These are phyloP conservation scores for Trametes pubescens DNA, from an alignment of 1,284 basidiomycete genomes.

Conservation along the genomic window DNA sequence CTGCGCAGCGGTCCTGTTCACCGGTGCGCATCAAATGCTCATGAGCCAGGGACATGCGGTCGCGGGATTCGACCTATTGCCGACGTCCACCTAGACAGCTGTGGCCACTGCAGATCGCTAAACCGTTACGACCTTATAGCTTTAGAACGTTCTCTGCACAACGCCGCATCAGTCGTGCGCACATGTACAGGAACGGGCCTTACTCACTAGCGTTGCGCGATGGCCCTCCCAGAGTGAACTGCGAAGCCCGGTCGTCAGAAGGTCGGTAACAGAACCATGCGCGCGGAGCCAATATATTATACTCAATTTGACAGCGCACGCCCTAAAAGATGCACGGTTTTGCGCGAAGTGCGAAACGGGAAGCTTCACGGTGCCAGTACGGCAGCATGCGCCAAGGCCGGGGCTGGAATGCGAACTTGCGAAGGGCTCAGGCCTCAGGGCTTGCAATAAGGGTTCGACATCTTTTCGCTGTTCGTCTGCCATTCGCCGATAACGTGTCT, in stretches of 20 bases:
- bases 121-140: no score
- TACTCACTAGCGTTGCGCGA: no score
- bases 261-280: neutral
- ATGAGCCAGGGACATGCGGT: neutral
- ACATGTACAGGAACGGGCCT: neutral
- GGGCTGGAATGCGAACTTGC: no score
- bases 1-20: no score
- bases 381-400: neutral
- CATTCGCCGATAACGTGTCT: slow-evolving; percentile 1
- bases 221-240: neutral
- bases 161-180: neutral
- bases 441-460: neutral
- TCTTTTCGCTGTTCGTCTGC: neutral
- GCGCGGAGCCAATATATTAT: neutral
- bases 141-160: no score
- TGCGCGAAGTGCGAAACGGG: neutral
- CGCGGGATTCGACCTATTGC: neutral
- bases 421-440: no score
- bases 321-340: neutral
- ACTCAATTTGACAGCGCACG: neutral
- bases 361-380: neutral
- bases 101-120: neutral
- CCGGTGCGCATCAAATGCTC: no score
- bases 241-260: neutral
- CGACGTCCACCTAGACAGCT: neutral